Conservation (phyloP, 257 asterid species). For the Solanum lycopersicoides region DNA sequence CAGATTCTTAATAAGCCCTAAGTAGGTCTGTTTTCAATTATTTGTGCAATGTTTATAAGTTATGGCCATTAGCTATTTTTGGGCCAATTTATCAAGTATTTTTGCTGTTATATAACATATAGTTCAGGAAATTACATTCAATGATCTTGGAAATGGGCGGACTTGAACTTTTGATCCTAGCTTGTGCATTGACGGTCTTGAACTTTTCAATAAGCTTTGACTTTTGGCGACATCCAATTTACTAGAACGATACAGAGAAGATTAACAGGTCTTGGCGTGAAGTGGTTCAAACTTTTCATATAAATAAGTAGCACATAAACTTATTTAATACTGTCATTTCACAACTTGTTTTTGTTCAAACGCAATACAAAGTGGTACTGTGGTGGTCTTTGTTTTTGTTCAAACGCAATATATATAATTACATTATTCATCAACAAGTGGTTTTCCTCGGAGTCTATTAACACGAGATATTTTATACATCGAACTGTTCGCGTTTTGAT, state of each 20-base stretch:
- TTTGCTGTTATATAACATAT: background rate
- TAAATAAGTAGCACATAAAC: background rate
- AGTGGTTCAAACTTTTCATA: background rate
- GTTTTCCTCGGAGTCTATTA: accelerated
- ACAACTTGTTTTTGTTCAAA: background rate
- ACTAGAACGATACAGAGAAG: background rate
- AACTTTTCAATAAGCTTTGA: background rate
- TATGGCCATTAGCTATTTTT: background rate
- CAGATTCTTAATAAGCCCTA: background rate
- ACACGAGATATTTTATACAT: background rate
- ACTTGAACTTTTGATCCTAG: background rate
- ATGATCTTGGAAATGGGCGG: background rate
- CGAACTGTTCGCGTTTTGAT: accelerated
- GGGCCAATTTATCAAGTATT: background rate
- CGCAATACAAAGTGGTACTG: background rate
- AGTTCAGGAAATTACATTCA: background rate
- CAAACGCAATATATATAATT: background rate
- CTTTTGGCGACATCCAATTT: background rate
- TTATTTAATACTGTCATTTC: background rate
- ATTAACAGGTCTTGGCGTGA: background rate
- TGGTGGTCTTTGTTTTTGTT: background rate
- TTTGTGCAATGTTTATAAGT: background rate
- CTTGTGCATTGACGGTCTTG: background rate
- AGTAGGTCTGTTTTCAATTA: background rate
- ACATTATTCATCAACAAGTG: background rate